These are phyloP conservation scores for Fusarium equiseti DNA, from an alignment of 2,329 filamentous ascomycete genomes.

Conservation along the genomic window DNA sequence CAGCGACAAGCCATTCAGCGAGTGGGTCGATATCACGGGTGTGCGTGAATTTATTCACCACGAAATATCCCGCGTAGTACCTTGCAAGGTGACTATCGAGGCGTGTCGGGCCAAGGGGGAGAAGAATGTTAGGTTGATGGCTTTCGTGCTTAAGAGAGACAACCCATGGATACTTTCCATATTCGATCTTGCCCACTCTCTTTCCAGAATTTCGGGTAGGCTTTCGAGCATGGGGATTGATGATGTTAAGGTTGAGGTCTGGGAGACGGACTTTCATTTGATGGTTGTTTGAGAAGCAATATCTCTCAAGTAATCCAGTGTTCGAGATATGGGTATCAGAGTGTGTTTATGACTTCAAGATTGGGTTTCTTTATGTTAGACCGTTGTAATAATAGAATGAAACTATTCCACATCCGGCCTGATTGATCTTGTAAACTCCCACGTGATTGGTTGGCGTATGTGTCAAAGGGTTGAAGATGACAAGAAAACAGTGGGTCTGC, in stretches of 20 bases:
- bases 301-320: no score
- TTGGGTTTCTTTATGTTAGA: background rate
- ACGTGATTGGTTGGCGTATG: background rate
- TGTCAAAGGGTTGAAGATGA: slow-evolving; percentile 19
- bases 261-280: background rate
- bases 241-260: background rate
- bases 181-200: no score
- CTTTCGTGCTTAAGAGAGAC: no score
- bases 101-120: background rate
- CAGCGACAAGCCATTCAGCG: background rate
- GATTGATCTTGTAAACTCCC: rapidly evolving
- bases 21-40: background rate
- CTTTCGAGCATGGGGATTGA: background rate
- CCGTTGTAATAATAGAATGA: background rate
- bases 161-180: rapidly evolving
- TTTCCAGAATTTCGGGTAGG: no score
- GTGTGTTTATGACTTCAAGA: background rate
- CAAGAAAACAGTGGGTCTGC: slow-evolving; percentile 26
- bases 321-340: background rate
- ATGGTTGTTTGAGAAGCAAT: background rate
- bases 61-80: no score
- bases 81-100: background rate
- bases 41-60: background rate
- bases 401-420: background rate
- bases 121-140: background rate